Base-by-base conservation (phyloP, 2,329 filamentous ascomycete genomes). In the Colletotrichum chrysophilum region DNA sequence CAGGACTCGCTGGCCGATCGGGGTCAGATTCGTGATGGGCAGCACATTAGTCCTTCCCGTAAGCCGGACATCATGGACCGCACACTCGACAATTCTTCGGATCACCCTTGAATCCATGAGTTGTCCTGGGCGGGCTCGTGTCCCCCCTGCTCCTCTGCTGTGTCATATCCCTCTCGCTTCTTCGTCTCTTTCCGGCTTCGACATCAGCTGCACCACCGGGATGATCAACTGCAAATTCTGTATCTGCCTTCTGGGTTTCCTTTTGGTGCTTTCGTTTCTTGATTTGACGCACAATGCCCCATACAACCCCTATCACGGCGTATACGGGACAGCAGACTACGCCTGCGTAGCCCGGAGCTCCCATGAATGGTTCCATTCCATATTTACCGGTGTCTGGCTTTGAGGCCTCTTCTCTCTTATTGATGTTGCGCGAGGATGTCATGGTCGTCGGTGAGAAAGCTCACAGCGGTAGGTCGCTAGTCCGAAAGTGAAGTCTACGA, bases 51-150 rank as follows among this genome's bases (percentile, higher is more conserved):
- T 13, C 43, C 43, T 48, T 3, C n/a, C n/a, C 43, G 10, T 13
- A 4, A 2, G 0, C n/a, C n/a, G 43, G n/a, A n/a, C n/a, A 48
- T 21, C 7, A 5, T 48, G 43, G 5, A 3, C n/a, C 3, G 5
- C 43, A 48, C n/a, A 48, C 3, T 48, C 43, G 9, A 13, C 5
- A 2, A 4, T 48, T 21, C 43, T 48, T 48, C 43, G 43, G n/a
- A 6, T 48, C 43, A 3, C 43, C 43, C 10, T 21, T 48, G 43
- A 48, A 48, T 48, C 43, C 43, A 48, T 21, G 43, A 48, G 43
- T 48, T 2, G 4, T 3, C n/a, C 43, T 48, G 43, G n/a, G 43
- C n/a, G 43, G n/a, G 10, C 43, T 48, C 6, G n/a, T 9, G 36
- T 21, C n/a, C 12, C 43, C 43, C 43, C n/a, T 48, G 43, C 14